Base-by-base conservation (phyloP, 139 green algal species). In the Auxenochlorella pyrenoidosa region DNA sequence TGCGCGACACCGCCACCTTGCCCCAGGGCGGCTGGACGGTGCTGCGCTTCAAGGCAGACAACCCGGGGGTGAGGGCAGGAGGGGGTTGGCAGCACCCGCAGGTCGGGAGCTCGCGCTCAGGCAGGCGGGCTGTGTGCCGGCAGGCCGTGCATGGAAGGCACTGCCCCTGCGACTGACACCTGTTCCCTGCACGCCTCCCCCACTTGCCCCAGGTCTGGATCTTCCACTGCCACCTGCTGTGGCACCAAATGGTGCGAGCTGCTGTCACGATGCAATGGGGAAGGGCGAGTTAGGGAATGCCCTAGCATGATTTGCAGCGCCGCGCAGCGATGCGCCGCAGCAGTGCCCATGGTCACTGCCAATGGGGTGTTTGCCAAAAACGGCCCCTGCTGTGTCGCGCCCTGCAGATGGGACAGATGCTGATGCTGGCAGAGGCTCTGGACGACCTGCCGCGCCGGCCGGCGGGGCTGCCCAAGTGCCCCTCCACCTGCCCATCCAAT, bases 161-260 rank as follows among this genome's bases (percentile, higher is more conserved):
- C 26, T 36, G 26, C 22, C n/a, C 26, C 26, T 34, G 22, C 65
- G n/a, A 34, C 26, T 72, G 22, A 36, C 26, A 1, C n/a, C 2
- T 41, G 66, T 54, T 54, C 8, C 47, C 47, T 10, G 47, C 47
- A 54, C 10, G 47, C 47, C 8, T 54, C 8, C 10, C 47, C 47
- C 47, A 10, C 47, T 54, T 54, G 6, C 10, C 8, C 47, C 68
- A 75, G 26, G 12, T 91, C 5, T 95, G 92, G 92, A 85, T 93
- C 19, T 82, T 94, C 38, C 94, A 96, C 79, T 96, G 94, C 85
- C 94, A 96, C 85, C 91, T 94, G 30, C 18, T 90, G 24, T 92
- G 84, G 83, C 94, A 96, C 66, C 26, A 90, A n/a, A n/a, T n/a
- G n/a, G n/a, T n/a, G n/a, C n/a, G n/a, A n/a, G n/a, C n/a, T n/a